Base-by-base conservation (phyloP, 2,329 filamentous ascomycete species). In the Aspergillus puulaauensis region DNA sequence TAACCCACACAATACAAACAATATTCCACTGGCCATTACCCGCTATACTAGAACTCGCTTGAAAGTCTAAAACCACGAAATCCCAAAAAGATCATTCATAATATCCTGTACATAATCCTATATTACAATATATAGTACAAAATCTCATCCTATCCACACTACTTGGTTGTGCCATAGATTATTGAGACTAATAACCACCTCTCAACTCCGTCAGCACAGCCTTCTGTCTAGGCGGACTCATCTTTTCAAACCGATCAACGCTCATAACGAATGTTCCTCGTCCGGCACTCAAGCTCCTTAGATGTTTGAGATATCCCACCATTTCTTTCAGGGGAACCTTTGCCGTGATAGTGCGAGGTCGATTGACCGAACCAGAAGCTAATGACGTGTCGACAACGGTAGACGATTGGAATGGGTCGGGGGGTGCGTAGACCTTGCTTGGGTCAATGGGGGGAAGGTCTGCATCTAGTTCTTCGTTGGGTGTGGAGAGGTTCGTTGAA, bases 251-350 rank as follows among this genome's bases (percentile, higher is more conserved):
- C 39, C 82, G 81, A 76, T 90, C 87, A 48, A 90, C 84, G 61
- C 77, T 83, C 88, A 91, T 91, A 4, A 90, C 85, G 71, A 90
- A 91, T 2, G 87, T 90, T 0, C 88, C 88, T 55, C 95, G 82
- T 0, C 95, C 95, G 3, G 89, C 90, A 3, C 93, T 99, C 79
- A 96, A 83, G 75, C 91, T 93, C 52, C 95, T 82, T 62, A 99
- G 76, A 70, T 96, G 90, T 72, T 91, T 91, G 66, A 98, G 80
- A 74, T 98, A 99, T 43, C 93, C 90, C 37, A 98, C 88, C 91
- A 98, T 97, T 75, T 98, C 93, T 76, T 95, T 96, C 67, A 98
- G 81, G 33, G 95, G 95, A 27, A 98, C 93, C 67, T 90, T 86
- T 21, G 93, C 95, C 11, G 89, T 87, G 64, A 99, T 91, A 50